Conservation (phyloP, 805 yeast genomes). For the Nakazawaea ernobii region DNA sequence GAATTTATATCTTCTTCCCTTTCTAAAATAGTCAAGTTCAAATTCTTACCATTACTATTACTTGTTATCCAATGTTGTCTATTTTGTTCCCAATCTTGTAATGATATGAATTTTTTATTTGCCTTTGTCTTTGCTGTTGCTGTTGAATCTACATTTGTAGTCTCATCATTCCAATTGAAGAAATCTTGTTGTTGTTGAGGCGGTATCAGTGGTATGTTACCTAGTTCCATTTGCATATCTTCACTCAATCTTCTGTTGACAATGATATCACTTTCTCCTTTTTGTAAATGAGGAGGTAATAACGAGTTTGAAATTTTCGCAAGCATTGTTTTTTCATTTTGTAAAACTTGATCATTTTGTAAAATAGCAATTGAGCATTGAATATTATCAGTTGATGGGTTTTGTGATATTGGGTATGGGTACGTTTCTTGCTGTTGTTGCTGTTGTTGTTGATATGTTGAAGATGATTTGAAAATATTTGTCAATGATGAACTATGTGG, state of each 20-base stretch:
- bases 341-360: conserved; percentile 1
- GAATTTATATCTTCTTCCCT: neutral
- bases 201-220: neutral
- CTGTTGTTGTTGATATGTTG: neutral
- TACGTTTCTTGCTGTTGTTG: neutral
- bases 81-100: conserved; percentile 9
- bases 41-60: neutral
- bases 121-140: neutral
- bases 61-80: neutral
- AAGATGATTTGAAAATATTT: no score
- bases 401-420: neutral
- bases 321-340: conserved; percentile 5
- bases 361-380: neutral
- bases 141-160: neutral
- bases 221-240: neutral
- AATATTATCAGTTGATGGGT: neutral
- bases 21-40: neutral
- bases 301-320: conserved; percentile 7
- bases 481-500: neutral
- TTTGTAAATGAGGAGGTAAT: conserved; percentile 11
- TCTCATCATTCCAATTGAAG: neutral
- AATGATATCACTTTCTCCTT: conserved; percentile 10
- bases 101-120: conserved; percentile 2
- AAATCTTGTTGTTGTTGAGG: neutral
- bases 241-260: neutral